phyloP scores from a whole-genome alignment of 169 alveolate species.

The Fabrea salina region DNA sequence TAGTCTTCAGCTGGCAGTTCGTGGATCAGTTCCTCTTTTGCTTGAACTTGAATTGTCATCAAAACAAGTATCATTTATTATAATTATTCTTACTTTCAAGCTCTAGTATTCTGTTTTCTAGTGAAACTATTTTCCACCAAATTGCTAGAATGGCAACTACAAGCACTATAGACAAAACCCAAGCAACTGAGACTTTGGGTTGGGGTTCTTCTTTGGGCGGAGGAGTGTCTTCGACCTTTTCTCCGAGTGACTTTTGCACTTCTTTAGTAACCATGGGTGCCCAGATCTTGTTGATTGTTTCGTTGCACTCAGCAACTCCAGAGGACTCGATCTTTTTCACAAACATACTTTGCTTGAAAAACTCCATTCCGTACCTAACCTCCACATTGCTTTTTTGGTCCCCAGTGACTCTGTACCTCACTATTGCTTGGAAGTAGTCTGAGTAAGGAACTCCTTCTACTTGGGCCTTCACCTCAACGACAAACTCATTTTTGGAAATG shows the following conservation, averaged over 20 bases:
- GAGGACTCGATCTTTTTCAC: conserved; percentile 3
- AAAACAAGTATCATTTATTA: too few species aligned
- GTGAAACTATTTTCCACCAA: too few species aligned
- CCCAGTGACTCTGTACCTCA: not conserved
- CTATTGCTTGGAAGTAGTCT: not conserved
- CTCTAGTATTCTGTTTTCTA: too few species aligned
- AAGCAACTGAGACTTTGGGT: too few species aligned
- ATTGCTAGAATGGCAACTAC: too few species aligned
- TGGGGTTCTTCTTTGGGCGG: too few species aligned
- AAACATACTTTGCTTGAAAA: not conserved
- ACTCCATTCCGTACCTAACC: conserved; percentile 6
- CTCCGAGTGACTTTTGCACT: conserved; percentile 7
- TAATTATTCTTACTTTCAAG: too few species aligned
- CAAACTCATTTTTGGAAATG: not conserved
- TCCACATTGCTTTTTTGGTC: not conserved
- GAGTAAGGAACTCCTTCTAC: conserved; percentile 3
- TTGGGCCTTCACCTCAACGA: not conserved
- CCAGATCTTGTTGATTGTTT: not conserved
- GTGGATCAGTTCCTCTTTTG: not conserved
- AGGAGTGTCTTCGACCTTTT: too few species aligned
- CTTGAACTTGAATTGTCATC: too few species aligned
- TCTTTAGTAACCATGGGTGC: not conserved
- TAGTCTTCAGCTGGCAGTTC: conserved; percentile 5
- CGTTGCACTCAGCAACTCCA: not conserved
- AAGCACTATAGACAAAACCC: too few species aligned